Evolutionary conservation across 2,329 filamentous ascomycete genomes (phyloP), one percentile per base, ranked within the genome.

Genomic region (Phaeoacremonium minimum): DNA sequence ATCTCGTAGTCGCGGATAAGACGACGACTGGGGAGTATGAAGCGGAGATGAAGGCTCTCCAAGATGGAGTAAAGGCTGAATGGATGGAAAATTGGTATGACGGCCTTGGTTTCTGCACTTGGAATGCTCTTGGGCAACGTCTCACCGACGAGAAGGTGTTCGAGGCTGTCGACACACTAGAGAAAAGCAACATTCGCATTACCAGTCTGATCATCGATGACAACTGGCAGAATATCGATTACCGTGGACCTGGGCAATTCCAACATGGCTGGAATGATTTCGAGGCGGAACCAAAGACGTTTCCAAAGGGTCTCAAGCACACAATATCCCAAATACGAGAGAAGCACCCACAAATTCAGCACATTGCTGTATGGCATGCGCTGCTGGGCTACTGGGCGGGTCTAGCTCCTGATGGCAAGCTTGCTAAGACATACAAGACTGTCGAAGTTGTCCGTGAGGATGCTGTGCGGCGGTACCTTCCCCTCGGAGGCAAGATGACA

Each of bases 351-450:
- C 77, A 80, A 41, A 83, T 97, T 40, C 75, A 85, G 41, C 85
- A 95, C 49, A 76, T 97, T 34, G 87, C 87, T 9, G 91, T 97
- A 1, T 98, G 93, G 93, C 93, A 98, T 63, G 87, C 91, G 1
- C 70, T 97, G 1, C 58, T 85, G 18, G 71, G 90, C 3, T 95
- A 95, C 57, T 96, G 93, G 93, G 91, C 88, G 32, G 90, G 90
- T 0, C 80, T 98, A 9, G 78, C 87, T 1, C 81, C 85, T 0
- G 62, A 77, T 5, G 86, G 90, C 1, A 73, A 80, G 32, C 77
- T 98, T 33, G 85, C 85, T 0, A 69, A 81, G 45, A 74, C 73
- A 1, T 98, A 97, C 64, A 85, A 87, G 55, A 95, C 88, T 0
- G 65, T 82, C 3, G 69, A 72, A 33, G 67, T 80, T 2, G 57